Percentiles rank a stretch among this genome's conserved stretches.
These are phyloP conservation scores for Hygrocybe coccinea DNA, from an alignment of 768 basidiomycete species.

Conservation along the genomic window DNA sequence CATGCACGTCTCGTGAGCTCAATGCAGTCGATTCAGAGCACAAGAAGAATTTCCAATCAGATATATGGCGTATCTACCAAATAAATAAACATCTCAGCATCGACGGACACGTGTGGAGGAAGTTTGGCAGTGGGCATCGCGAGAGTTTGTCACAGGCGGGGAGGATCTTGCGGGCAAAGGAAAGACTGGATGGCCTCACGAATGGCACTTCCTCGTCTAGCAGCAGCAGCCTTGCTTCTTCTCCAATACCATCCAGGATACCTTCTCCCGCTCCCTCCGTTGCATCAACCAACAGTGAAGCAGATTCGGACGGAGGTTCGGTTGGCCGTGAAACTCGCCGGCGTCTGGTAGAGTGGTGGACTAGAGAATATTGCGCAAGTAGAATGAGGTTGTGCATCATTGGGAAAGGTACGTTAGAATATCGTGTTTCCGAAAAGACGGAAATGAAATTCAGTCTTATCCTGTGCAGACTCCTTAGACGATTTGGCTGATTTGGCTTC, in stretches of 20 bases:
- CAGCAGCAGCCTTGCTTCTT: conserved; percentile 32
- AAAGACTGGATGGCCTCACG: conserved; percentile 31
- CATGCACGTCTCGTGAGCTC: conserved; percentile 83
- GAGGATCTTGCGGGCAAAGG: conserved; percentile 48
- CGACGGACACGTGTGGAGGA: conserved; percentile 78
- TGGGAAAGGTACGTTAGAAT: conserved; percentile 56
- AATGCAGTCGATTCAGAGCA: conserved; percentile 97
- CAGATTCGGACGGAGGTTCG: conserved; percentile 68
- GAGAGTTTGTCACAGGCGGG: conserved; percentile 66
- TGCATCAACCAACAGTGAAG: conserved; percentile 48
- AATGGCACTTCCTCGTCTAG: conserved; percentile 23
- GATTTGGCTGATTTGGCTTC: conserved; percentile 60
- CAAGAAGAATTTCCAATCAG: conserved; percentile 90
- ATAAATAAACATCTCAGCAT: conserved; percentile 82
- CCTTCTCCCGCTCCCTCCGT: conserved; percentile 59
- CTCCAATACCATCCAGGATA: conserved; percentile 50
- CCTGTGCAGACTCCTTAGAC: conserved; percentile 62
- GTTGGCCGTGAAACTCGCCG: conserved; percentile 78
- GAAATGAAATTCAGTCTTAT: neutral
- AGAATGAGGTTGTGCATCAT: conserved; percentile 77
- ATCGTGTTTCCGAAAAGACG: neutral
- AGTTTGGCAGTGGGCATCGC: conserved; percentile 87
- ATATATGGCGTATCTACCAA: conserved; percentile 94
- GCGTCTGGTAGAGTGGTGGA: conserved; percentile 83
- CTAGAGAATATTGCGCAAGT: conserved; percentile 71